phyloP scores from a whole-genome alignment of 345 rosid species.

The Linum lewisii region DNA sequence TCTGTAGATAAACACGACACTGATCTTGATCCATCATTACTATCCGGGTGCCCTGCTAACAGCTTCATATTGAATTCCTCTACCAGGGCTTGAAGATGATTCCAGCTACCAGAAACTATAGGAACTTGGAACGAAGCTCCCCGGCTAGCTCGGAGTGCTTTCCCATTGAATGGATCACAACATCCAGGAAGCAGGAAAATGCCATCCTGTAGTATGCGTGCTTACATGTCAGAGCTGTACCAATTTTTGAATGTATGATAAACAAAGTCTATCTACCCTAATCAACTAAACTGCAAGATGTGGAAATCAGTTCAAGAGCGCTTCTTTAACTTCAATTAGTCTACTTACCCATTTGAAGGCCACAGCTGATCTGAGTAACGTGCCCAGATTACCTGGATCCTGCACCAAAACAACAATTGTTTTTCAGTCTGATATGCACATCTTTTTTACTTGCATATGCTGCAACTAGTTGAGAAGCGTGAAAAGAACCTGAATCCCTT shows the following conservation, averaged over 20 bases:
- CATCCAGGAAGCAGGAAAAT: slow-evolving; percentile 96
- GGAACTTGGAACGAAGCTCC: slow-evolving; percentile 89
- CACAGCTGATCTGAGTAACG: slow-evolving; percentile 75
- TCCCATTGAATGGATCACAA: slow-evolving; percentile 84
- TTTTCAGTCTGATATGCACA: background rate
- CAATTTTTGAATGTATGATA: no score
- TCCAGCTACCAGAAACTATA: slow-evolving; percentile 67
- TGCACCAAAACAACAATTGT: slow-evolving; percentile 24
- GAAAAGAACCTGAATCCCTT: slow-evolving; percentile 64
- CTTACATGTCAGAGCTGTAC: background rate
- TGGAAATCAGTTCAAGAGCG: no score
- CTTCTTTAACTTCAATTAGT: no score
- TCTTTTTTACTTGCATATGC: background rate
- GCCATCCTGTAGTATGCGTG: slow-evolving; percentile 42
- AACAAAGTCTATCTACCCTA: no score
- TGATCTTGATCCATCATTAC: slow-evolving; percentile 26
- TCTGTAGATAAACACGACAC: slow-evolving; percentile 35
- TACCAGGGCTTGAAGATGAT: slow-evolving; percentile 45
- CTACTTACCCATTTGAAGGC: slow-evolving; percentile 83
- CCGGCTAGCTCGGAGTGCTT: slow-evolving; percentile 84
- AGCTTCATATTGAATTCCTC: slow-evolving; percentile 54
- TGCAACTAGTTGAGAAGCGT: background rate
- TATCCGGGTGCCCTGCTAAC: slow-evolving; percentile 74
- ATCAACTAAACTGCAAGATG: no score
- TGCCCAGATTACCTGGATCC: slow-evolving; percentile 96